These are phyloP conservation scores for Camellia sinensis DNA, from an alignment of 148 eudicot genomes.

Conservation along the genomic window DNA sequence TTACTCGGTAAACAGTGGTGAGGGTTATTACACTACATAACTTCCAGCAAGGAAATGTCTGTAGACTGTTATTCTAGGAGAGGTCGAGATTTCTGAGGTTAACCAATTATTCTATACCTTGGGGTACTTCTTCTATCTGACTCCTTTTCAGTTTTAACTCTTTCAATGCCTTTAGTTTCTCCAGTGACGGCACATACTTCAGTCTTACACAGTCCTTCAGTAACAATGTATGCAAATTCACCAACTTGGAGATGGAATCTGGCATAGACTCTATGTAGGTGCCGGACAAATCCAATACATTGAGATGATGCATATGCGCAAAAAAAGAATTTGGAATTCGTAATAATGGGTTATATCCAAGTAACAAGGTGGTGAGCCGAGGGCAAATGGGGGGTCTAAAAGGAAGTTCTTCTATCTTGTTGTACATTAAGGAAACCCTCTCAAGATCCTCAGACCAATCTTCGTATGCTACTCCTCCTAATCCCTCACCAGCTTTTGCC, in stretches of 20 bases:
- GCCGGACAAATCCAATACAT: background rate
- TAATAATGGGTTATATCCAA: background rate
- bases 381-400: background rate
- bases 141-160: background rate
- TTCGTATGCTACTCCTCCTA: background rate
- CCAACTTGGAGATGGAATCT: background rate
- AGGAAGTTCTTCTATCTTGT: background rate
- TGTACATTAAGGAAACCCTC: background rate
- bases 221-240: no score
- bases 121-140: background rate
- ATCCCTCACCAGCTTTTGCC: background rate
- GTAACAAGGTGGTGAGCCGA: background rate
- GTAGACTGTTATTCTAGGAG: background rate
- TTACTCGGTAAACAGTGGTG: no score
- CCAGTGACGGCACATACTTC: no score
- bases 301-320: background rate
- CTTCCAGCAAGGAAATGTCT: background rate
- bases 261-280: background rate
- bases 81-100: background rate
- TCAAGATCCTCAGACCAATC: background rate
- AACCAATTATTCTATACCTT: slow-evolving; percentile 9
- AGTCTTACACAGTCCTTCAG: no score
- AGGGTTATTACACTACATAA: no score
- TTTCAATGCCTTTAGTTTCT: background rate
- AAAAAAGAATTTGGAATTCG: background rate